These are phyloP conservation scores for Xylaria telfairii DNA, from an alignment of 495 filamentous ascomycete species.

Conservation along the genomic window DNA sequence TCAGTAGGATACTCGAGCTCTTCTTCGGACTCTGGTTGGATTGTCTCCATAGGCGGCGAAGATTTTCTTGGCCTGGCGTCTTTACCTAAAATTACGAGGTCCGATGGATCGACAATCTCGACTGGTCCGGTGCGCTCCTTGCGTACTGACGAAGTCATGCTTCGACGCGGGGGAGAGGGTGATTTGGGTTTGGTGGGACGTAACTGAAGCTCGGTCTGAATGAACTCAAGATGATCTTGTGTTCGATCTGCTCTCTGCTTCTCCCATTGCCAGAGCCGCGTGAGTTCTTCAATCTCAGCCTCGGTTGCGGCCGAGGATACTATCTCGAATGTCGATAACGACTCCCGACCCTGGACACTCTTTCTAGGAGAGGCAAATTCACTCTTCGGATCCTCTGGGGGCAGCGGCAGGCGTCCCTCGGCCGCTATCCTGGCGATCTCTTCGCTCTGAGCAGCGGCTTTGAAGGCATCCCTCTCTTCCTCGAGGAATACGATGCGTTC, in stretches of 20 bases:
- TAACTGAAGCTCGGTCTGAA: conserved; percentile 80
- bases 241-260: conserved; percentile 68
- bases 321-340: conserved; percentile 47
- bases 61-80: conserved; percentile 21
- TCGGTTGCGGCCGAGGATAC: conserved; percentile 51
- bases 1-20: not conserved
- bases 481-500: conserved; percentile 70
- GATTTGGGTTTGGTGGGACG: conserved; percentile 62
- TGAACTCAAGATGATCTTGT: conserved; percentile 77
- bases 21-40: conserved; percentile 12
- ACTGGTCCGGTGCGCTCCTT: conserved; percentile 39
- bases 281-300: conserved; percentile 63
- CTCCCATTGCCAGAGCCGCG: conserved; percentile 68
- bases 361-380: conserved; percentile 55
- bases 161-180: conserved; percentile 28
- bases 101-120: conserved; percentile 48
- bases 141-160: conserved; percentile 28
- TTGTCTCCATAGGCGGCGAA: not conserved
- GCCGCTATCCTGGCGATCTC: conserved; percentile 66
- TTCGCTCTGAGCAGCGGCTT: conserved; percentile 63
- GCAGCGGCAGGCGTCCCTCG: conserved; percentile 66
- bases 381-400: conserved; percentile 51
- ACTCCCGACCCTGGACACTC: conserved; percentile 35
- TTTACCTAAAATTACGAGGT: conserved; percentile 50
- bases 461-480: conserved; percentile 71